Evolutionary conservation across 2,329 filamentous ascomycete genomes (phyloP), one percentile per base, ranked within the genome.

Genomic region (Cryphonectria japonica): DNA sequence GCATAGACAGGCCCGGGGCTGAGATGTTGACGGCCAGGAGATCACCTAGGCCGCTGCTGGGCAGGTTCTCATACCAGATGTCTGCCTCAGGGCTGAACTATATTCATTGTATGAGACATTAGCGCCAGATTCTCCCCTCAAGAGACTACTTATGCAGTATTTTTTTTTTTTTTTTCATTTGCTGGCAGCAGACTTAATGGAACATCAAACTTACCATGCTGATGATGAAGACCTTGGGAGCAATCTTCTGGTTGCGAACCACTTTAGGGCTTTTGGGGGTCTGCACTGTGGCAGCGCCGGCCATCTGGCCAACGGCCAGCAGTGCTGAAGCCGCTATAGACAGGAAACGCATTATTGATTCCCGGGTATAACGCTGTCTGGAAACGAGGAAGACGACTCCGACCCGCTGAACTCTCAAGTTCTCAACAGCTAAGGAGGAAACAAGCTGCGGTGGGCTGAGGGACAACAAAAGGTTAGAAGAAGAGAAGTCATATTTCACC

Each of bases 21-120:
- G 87, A 84, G 75, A 92, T 82, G 73, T 89, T 88, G 54, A 84
- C 80, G 0, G 85, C 86, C 0, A 87, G 80, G 26, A 93, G 81
- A 76, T 90, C 82, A 73, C 83, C 91, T 71, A 87, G 79, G 0
- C 81, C 81, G 43, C 81, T 80, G 19, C 74, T 75, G 0, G 82
- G 77, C 52, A 87, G 80, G 57, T 87, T 87, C 14, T 81, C 77
- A 77, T 89, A 88, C 90, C 89, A 93, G 50, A 86, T 81, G 43
- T 86, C 80, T 11, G 86, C 88, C 80, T 92, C 90, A 0, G 88
- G 87, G 3, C 80, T 79, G 78, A 91, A 92, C 90, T 91, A 66
- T 19, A 9, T n/a, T n/a, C 8, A 39, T 50, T n/a, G n/a, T 50
- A 67, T 14, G 69, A 69, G 29, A 26, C 7, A 13, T 61, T 37